Evolutionary conservation across 2,329 filamentous ascomycete species (phyloP), one percentile per base, ranked within the genome.

Genomic region (Apiospora saccharicola): DNA sequence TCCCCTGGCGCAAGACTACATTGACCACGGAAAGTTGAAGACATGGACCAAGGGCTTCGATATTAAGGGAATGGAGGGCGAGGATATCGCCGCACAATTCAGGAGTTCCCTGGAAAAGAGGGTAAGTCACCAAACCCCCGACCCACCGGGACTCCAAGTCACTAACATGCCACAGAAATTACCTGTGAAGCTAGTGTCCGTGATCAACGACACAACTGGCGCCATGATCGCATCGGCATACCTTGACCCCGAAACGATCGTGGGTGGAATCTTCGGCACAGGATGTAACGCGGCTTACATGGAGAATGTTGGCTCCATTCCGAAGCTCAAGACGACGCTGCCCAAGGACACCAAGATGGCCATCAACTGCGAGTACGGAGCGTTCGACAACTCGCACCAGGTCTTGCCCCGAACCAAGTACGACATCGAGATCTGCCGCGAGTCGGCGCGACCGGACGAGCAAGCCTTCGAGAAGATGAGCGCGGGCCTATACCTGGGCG

Each of bases 221-320:
- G 94, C 92, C 22, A 84, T 94, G 76, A 93, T 94, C 75, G 92
- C 92, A 71, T 93, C 92, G 41, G 87, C 90, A 51, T 94, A 94
- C 82, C 93, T 91, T 14, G 91, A 94, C 78, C 83, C 88, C 41
- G 85, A 88, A 67, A 93, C 93, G 85, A 91, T 88, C 81, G 92
- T 94, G 77, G 92, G 92, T 69, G 93, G 91, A 81, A 94, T 94
- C 77, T 94, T 94, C 79, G 92, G 92, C 75, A 94, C 92, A 24
- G 92, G 92, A 71, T 93, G 92, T 81, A 94, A 94, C 78, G 92
- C 92, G 67, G 92, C 92, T 37, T 94, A 94, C 82, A 93, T 94
- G 91, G 92, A 94, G 80, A 84, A 92, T 77, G 89, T 87, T 72
- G 91, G 91, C 71, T 90, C 89, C 8, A 89, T 94, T 73, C 91